Evolutionary conservation across 305 asterid species (phyloP).

Genomic region (Solanum hybrid): DNA sequence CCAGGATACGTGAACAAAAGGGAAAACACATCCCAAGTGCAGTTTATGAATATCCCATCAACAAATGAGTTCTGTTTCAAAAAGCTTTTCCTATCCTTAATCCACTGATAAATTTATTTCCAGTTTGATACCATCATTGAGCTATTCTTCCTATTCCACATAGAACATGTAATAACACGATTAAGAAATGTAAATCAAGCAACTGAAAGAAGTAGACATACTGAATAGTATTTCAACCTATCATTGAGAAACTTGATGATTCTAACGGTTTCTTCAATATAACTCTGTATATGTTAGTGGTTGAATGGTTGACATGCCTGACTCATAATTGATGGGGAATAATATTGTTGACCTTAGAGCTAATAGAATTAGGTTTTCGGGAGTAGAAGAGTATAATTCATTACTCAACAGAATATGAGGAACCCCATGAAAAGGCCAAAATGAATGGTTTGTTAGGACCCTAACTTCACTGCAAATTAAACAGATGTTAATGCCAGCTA

Average conservation of each 20-base stretch:
- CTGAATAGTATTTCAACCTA: background rate
- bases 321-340: background rate
- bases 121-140: background rate
- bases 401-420: background rate
- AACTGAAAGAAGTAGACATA: background rate
- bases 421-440: background rate
- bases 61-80: background rate
- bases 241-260: background rate
- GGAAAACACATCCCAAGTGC: background rate
- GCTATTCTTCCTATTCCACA: background rate
- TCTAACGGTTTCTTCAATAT: background rate
- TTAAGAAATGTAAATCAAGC: background rate
- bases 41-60: background rate
- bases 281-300: background rate
- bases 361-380: background rate
- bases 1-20: background rate
- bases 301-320: background rate
- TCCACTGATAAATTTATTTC: background rate
- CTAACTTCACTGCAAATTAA: background rate
- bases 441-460: background rate
- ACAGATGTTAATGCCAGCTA: background rate
- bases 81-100: background rate
- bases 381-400: background rate
- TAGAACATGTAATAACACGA: background rate
- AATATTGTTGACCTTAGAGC: background rate